phyloP scores from a whole-genome alignment of 495 filamentous ascomycete species.

The Penicillium salamii region DNA sequence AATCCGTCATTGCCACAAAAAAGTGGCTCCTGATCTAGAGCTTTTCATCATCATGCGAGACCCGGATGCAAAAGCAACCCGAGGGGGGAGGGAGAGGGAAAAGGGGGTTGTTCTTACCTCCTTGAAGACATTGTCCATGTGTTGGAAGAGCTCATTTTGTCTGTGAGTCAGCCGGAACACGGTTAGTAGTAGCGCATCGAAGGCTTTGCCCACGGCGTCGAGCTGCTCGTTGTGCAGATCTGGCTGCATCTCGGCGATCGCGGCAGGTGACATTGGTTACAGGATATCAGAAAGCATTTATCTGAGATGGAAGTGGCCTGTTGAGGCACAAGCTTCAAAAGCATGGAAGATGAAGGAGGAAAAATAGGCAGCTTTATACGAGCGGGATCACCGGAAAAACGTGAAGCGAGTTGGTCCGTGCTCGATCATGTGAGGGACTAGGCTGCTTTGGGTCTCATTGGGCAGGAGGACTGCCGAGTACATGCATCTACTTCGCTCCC shows the following conservation, averaged over 20 bases:
- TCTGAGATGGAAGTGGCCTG: slow-evolving; percentile 11
- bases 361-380: slow-evolving; percentile 19
- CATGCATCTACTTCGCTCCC: background rate
- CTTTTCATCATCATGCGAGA: slow-evolving; percentile 54
- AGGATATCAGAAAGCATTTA: slow-evolving; percentile 12
- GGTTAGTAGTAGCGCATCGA: slow-evolving; percentile 51
- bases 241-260: slow-evolving; percentile 29
- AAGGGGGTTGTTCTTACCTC: slow-evolving; percentile 40
- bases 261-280: slow-evolving; percentile 42
- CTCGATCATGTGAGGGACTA: slow-evolving; percentile 26
- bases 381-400: slow-evolving; percentile 23
- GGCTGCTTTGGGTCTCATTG: slow-evolving; percentile 5
- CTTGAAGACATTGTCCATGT: slow-evolving; percentile 40
- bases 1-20: slow-evolving; percentile 47
- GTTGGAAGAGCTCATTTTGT: slow-evolving; percentile 42
- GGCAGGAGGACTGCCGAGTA: too few relatives aligned
- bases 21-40: slow-evolving; percentile 58
- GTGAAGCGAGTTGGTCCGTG: slow-evolving; percentile 45
- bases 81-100: slow-evolving; percentile 6
- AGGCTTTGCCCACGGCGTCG: slow-evolving; percentile 41
- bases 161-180: slow-evolving; percentile 43
- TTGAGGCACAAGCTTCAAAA: slow-evolving; percentile 12
- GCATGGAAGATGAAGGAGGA: slow-evolving; percentile 12
- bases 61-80: slow-evolving; percentile 12
- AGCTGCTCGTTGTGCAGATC: slow-evolving; percentile 37